Evolutionary conservation across 352 stramenopile genomes (phyloP).

Genomic region (Blastocystis hominis): DNA sequence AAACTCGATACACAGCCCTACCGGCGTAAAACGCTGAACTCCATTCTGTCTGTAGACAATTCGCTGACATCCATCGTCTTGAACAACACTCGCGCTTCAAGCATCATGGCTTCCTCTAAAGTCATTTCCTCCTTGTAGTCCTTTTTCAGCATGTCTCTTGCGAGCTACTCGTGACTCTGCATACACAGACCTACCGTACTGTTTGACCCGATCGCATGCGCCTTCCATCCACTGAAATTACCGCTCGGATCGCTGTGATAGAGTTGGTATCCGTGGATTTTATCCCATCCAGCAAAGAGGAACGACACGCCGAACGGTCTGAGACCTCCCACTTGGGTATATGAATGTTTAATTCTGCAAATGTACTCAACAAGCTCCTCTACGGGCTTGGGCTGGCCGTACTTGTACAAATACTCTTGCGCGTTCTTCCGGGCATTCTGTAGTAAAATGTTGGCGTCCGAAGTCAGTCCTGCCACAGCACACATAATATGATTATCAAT

Average conservation of each 20-base stretch:
- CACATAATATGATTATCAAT: constrained; percentile 88
- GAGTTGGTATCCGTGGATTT: constrained; percentile 91
- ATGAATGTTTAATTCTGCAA: constrained; percentile 98
- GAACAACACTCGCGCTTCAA: constrained; percentile 93
- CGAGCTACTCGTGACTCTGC: constrained; percentile 60
- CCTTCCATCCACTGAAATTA: constrained; percentile 96
- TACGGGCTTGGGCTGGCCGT: constrained; percentile 94
- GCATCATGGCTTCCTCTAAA: constrained; percentile 81
- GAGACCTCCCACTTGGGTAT: constrained; percentile 98
- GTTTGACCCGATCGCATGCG: constrained; percentile 93
- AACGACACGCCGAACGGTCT: constrained; percentile 97
- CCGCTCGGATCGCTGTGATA: constrained; percentile 96
- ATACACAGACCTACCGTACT: constrained; percentile 65
- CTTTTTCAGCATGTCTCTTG: constrained; percentile 80
- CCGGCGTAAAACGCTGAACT: constrained; percentile 59
- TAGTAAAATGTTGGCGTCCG: constrained; percentile 98
- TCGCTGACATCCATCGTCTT: constrained; percentile 89
- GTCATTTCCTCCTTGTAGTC: constrained; percentile 87
- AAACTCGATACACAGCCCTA: neutral
- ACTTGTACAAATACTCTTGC: constrained; percentile 91
- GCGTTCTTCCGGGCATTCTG: constrained; percentile 89
- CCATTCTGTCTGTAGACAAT: constrained; percentile 59
- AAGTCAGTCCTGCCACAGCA: constrained; percentile 90
- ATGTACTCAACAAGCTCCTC: constrained; percentile 94
- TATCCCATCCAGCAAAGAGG: constrained; percentile 90